Percentiles rank a stretch among this genome's conserved stretches.
These are phyloP conservation scores for Fomitopsis serialis DNA, from an alignment of 768 basidiomycete species.

Conservation along the genomic window DNA sequence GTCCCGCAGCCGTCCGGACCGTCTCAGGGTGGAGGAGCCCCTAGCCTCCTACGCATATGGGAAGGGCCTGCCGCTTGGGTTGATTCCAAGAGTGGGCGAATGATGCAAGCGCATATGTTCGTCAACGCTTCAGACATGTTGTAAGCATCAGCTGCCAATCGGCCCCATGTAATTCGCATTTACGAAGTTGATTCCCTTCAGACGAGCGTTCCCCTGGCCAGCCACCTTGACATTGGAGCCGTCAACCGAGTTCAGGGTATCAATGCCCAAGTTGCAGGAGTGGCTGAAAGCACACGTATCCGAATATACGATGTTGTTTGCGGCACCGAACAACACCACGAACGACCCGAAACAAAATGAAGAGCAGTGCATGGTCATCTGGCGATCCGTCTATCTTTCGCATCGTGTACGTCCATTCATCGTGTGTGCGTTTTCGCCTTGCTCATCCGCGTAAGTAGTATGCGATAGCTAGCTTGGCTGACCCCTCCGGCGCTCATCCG, in stretches of 20 bases:
- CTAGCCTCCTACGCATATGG: too few relatives aligned
- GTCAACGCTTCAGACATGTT: background rate
- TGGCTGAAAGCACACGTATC: conserved; percentile 40
- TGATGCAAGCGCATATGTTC: background rate
- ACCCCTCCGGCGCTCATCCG: conserved; percentile 32
- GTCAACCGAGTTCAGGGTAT: conserved; percentile 35
- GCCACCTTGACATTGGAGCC: conserved; percentile 33
- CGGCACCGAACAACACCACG: conserved; percentile 18
- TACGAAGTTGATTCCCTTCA: conserved; percentile 18
- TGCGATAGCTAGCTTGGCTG: conserved; percentile 45
- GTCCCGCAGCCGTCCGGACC: background rate
- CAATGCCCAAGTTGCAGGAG: conserved; percentile 32
- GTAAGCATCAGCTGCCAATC: background rate
- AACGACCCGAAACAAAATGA: conserved; percentile 38
- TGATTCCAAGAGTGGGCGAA: background rate
- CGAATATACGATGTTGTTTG: conserved; percentile 31
- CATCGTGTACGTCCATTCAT: conserved; percentile 33
- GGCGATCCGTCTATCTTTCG: conserved; percentile 37
- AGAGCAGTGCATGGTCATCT: conserved; percentile 36
- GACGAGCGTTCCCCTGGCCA: conserved; percentile 54
- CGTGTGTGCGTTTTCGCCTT: background rate
- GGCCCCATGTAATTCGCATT: background rate
- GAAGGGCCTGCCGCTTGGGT: background rate
- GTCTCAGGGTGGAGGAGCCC: background rate
- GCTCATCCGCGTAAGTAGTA: conserved; percentile 30